phyloP scores from a whole-genome alignment of 257 asterid species.

The Jaltomata sinuosa region DNA sequence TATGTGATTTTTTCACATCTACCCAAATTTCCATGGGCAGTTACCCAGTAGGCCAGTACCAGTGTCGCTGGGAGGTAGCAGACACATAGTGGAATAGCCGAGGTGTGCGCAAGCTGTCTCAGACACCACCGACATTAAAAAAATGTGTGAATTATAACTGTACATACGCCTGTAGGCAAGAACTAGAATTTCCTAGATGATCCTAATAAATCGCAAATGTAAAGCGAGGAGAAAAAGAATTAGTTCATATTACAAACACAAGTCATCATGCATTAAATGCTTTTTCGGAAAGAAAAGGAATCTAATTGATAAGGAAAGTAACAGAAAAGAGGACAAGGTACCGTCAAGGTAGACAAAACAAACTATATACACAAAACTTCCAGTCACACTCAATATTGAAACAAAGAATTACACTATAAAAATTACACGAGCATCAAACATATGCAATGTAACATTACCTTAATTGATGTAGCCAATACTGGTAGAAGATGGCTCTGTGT shows the following conservation, averaged over 20 bases:
- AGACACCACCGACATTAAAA: background rate
- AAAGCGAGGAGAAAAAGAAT: background rate
- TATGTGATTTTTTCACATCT: background rate
- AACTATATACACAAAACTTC: background rate
- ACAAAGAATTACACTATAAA: background rate
- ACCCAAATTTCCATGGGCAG: background rate
- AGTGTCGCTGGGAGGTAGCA: background rate
- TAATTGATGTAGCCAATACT: conserved; percentile 79
- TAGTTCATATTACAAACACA: background rate
- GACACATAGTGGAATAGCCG: background rate
- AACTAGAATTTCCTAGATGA: background rate
- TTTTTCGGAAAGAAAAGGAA: background rate
- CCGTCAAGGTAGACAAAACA: background rate
- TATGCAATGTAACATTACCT: conserved; percentile 33
- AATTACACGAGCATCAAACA: background rate
- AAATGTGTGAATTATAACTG: background rate
- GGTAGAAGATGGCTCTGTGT: conserved; percentile 83
- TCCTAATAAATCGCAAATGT: background rate
- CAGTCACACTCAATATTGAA: background rate
- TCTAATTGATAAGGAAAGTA: background rate
- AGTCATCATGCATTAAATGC: background rate
- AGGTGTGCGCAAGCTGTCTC: background rate
- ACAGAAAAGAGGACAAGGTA: background rate
- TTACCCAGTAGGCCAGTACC: background rate
- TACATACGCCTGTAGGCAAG: background rate